phyloP scores from a whole-genome alignment of 83 land plant genomes.

The Picea abies region DNA sequence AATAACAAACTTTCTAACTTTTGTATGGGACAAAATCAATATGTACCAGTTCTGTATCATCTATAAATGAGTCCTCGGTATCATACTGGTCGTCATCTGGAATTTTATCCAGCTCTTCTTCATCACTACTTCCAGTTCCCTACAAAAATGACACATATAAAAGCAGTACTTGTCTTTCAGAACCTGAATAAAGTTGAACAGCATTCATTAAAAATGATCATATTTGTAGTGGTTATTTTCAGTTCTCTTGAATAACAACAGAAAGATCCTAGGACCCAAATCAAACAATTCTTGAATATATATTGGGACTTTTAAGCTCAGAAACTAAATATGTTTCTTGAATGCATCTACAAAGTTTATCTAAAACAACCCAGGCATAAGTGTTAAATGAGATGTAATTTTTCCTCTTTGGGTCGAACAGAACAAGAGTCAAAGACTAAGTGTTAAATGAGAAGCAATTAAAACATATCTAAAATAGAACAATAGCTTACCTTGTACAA shows the following conservation, averaged over 20 bases:
- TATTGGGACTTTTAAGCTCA: background rate
- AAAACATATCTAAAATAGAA: background rate
- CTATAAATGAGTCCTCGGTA: slow-evolving; percentile 98
- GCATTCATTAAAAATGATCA: background rate
- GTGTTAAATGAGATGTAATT: background rate
- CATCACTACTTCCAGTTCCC: slow-evolving; percentile 94
- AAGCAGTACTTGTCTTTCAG: background rate
- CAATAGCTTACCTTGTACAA: slow-evolving; percentile 68
- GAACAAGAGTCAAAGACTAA: background rate
- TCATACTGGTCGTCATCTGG: slow-evolving; percentile 99
- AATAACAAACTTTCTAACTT: background rate
- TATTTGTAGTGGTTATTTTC: background rate
- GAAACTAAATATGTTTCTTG: background rate
- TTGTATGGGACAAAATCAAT: background rate
- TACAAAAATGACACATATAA: slow-evolving; percentile 22
- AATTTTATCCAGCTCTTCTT: slow-evolving; percentile 64
- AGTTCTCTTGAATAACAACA: background rate
- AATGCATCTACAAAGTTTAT: background rate
- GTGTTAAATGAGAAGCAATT: background rate
- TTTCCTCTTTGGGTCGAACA: background rate
- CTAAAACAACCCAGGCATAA: background rate
- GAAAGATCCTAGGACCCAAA: background rate
- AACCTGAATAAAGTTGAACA: background rate
- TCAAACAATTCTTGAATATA: background rate
- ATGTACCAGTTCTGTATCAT: slow-evolving; percentile 91